Conservation (phyloP, 192 early-diverging fungal genomes). For the Podila clonocystis region DNA sequence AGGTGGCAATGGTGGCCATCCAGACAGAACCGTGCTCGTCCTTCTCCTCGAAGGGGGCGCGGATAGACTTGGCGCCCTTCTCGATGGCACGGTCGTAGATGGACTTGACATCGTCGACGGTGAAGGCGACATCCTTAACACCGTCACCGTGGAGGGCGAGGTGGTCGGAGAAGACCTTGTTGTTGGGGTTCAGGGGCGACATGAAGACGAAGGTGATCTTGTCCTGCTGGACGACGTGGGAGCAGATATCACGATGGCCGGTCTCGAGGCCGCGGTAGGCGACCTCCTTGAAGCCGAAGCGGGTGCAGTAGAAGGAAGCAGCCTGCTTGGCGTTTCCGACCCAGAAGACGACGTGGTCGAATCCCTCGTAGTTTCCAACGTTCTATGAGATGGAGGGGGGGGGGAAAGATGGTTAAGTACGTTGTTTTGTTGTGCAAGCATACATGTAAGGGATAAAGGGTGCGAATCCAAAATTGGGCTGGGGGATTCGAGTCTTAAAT, state of each 20-base stretch:
- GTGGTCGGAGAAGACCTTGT: constrained; percentile 73
- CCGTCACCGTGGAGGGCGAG: constrained; percentile 91
- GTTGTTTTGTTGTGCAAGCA: background rate
- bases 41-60: constrained; percentile 79
- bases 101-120: constrained; percentile 83
- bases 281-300: constrained; percentile 92
- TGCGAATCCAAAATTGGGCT: background rate
- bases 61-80: constrained; percentile 85
- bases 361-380: constrained; percentile 72
- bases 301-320: constrained; percentile 91
- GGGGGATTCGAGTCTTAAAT: background rate
- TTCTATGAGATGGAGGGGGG: background rate
- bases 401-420: background rate
- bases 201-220: constrained; percentile 90
- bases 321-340: constrained; percentile 70
- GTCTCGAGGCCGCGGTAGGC: constrained; percentile 98
- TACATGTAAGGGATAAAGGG: no score
- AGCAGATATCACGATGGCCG: constrained; percentile 83
- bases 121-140: constrained; percentile 95
- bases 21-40: constrained; percentile 91
- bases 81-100: constrained; percentile 84
- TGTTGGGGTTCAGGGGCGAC: constrained; percentile 87
- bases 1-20: constrained; percentile 93
- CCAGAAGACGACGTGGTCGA: constrained; percentile 61
- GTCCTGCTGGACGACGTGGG: constrained; percentile 89